These are phyloP conservation scores for Eutrema salsugineum DNA, from an alignment of 441 rosid species.

Conservation along the genomic window DNA sequence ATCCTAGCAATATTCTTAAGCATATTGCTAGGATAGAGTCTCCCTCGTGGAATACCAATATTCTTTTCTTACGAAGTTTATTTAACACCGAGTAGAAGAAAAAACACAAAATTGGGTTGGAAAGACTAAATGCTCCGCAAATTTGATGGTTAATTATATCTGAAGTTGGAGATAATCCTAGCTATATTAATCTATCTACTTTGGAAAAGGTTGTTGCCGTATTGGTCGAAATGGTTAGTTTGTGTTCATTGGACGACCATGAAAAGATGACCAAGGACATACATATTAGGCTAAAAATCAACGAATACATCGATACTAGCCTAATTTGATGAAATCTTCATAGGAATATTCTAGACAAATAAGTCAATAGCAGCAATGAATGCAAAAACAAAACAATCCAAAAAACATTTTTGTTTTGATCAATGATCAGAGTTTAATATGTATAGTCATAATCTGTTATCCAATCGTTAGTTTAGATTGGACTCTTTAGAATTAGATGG, in stretches of 20 bases:
- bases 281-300: not conserved
- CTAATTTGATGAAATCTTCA: constrained; percentile 8
- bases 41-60: not conserved
- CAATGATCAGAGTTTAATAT: constrained; percentile 13
- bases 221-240: not conserved
- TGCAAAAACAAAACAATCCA: not conserved
- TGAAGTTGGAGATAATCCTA: not conserved
- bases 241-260: not conserved
- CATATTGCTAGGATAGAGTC: not conserved
- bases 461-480: not conserved
- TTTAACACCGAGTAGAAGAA: not conserved
- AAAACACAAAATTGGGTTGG: not conserved
- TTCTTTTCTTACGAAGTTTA: not conserved
- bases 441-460: not conserved
- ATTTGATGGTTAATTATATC: not conserved
- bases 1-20: no score
- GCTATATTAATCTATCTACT: not conserved
- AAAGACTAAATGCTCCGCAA: not conserved
- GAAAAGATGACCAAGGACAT: not conserved
- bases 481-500: not conserved
- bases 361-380: not conserved
- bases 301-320: constrained; percentile 8
- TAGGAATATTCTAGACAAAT: not conserved
- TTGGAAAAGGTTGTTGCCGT: not conserved
- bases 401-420: not conserved